A percentile compares a stretch with the other conserved stretches of the same genome.
phyloP scores from a whole-genome alignment of 257 asterid species.

The Jacaranda copaia region DNA sequence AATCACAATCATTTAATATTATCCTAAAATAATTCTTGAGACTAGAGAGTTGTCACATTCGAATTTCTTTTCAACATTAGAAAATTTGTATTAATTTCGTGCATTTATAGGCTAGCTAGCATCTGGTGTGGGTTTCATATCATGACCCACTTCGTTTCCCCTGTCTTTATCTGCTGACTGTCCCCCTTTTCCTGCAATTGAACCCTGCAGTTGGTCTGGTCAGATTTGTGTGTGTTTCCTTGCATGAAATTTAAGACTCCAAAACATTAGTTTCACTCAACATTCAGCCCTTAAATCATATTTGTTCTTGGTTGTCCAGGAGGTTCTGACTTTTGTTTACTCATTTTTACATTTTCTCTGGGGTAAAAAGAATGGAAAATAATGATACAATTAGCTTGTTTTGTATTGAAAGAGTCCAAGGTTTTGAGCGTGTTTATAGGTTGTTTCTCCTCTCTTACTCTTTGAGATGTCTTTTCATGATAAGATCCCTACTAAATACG shows the following conservation, averaged over 20 bases:
- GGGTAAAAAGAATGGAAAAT: background rate
- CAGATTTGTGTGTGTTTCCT: background rate
- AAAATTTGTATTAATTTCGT: background rate
- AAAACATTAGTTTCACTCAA: background rate
- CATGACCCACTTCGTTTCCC: constrained; percentile 21
- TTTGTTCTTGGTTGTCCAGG: background rate
- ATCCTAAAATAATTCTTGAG: constrained; percentile 8
- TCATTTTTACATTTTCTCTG: background rate
- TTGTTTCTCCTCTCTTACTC: too few species aligned
- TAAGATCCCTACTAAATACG: too few species aligned
- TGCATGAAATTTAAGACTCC: background rate
- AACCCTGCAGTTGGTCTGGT: background rate
- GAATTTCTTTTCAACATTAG: constrained; percentile 1
- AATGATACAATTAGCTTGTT: background rate
- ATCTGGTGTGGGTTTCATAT: constrained; percentile 23
- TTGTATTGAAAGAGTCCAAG: too few species aligned
- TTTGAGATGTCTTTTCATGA: too few species aligned
- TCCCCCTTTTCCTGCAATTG: background rate
- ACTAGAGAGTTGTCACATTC: constrained; percentile 9
- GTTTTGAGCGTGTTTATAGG: too few species aligned
- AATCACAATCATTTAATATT: constrained; percentile 4
- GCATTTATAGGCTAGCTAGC: constrained; percentile 25
- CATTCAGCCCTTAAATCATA: too few species aligned
- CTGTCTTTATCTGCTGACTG: background rate
- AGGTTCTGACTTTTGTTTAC: background rate